Conservation (phyloP, 768 basidiomycete genomes). For the Naganishia randhawae region DNA sequence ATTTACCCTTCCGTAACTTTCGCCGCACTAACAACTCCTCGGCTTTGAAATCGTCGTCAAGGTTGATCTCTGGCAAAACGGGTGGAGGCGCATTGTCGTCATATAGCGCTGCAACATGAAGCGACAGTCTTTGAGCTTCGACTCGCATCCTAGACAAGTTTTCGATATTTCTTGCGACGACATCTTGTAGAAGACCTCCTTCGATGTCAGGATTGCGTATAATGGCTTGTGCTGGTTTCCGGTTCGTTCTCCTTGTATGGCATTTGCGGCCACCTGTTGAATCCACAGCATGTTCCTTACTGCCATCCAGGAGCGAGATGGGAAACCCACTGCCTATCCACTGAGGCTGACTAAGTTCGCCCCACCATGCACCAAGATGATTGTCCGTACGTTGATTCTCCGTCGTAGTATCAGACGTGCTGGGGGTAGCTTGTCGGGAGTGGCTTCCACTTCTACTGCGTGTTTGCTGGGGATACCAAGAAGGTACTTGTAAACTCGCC, state of each 20-base stretch:
- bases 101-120: not conserved
- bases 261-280: too few relatives aligned
- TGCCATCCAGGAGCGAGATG: not conserved
- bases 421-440: not conserved
- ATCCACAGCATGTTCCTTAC: not conserved
- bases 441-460: slow-evolving; percentile 16
- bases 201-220: not conserved
- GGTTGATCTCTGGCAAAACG: slow-evolving; percentile 9
- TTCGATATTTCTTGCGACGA: slow-evolving; percentile 18
- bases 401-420: not conserved
- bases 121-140: slow-evolving; percentile 10
- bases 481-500: not conserved
- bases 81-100: slow-evolving; percentile 1
- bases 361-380: slow-evolving; percentile 13
- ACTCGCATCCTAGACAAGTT: slow-evolving; percentile 12
- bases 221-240: not conserved
- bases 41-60: slow-evolving; percentile 2
- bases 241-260: not conserved
- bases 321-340: slow-evolving; percentile 18
- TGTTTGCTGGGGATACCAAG: slow-evolving; percentile 17
- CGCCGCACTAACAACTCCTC: slow-evolving; percentile 7
- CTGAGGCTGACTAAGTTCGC: slow-evolving; percentile 12
- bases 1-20: not conserved
- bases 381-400: slow-evolving; percentile 4
- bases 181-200: slow-evolving; percentile 15